A percentile compares a stretch with the other conserved stretches of the same genome.
Conservation (phyloP, 169 alveolate genomes). For the Plasmodium falciparum region DNA sequence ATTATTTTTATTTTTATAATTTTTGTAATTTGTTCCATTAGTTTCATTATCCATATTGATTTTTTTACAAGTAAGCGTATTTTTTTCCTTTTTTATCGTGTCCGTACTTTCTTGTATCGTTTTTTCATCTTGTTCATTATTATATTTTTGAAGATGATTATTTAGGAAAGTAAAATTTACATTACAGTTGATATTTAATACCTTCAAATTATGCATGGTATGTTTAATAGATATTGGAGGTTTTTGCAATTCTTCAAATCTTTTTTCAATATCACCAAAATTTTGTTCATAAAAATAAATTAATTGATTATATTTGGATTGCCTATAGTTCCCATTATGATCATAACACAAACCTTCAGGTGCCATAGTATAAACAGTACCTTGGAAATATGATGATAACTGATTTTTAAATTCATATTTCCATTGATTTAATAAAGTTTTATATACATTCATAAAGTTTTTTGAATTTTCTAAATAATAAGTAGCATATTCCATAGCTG, state of each 20-base stretch:
- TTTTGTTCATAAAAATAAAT: constrained; percentile 67
- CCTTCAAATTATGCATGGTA: constrained; percentile 7
- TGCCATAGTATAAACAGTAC: constrained; percentile 75
- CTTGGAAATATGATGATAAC: constrained; percentile 66
- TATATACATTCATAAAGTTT: constrained; percentile 18
- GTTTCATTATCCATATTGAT: constrained; percentile 5
- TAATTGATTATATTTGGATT: constrained; percentile 58
- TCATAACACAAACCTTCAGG: constrained; percentile 75
- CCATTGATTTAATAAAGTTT: constrained; percentile 46
- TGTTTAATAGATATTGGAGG: constrained; percentile 13
- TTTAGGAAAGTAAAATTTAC: constrained; percentile 27
- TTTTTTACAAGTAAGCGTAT: constrained; percentile 1
- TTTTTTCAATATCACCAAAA: constrained; percentile 60
- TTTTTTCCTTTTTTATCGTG: neutral
- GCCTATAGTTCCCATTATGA: constrained; percentile 64
- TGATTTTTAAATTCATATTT: constrained; percentile 57
- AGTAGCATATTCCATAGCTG: constrained; percentile 78
- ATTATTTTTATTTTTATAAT: neutral
- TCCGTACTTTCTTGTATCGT: neutral
- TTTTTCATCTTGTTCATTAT: neutral
- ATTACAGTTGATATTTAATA: constrained; percentile 34
- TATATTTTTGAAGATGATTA: neutral
- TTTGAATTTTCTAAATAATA: constrained; percentile 60
- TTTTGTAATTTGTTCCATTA: neutral
- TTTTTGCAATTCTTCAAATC: constrained; percentile 49